These are phyloP conservation scores for Marchantia polymorpha DNA, from an alignment of 225 moss, liverwort and hornwort genomes.

Conservation along the genomic window DNA sequence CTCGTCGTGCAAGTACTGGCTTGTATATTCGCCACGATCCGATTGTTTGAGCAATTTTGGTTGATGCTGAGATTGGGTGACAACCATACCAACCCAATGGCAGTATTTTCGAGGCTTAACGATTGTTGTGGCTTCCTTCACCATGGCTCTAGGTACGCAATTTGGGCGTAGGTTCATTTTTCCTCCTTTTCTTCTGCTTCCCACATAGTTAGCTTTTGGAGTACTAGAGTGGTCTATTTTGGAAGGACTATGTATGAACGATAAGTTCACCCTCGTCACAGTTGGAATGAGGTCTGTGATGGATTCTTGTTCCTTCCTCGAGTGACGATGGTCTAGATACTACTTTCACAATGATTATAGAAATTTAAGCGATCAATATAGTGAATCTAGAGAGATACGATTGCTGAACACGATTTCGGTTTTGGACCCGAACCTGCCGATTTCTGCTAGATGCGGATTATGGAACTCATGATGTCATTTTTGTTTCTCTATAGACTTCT, in stretches of 20 bases:
- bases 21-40: slow-evolving; percentile 68
- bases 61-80: slow-evolving; percentile 77
- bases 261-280: no score
- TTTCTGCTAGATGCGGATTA: neutral
- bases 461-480: neutral
- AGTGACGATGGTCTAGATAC: no score
- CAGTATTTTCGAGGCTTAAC: slow-evolving; percentile 64
- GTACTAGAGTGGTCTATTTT: neutral
- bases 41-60: slow-evolving; percentile 77
- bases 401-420: neutral
- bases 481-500: slow-evolving; percentile 55
- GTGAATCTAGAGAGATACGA: no score
- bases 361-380: no score
- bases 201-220: neutral
- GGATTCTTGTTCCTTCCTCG: no score
- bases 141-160: slow-evolving; percentile 80
- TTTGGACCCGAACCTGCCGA: neutral
- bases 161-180: neutral
- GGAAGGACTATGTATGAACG: neutral
- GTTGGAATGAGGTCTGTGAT: no score
- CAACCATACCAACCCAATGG: slow-evolving; percentile 59
- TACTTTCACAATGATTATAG: no score
- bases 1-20: slow-evolving; percentile 79
- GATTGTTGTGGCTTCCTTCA: slow-evolving; percentile 97
- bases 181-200: neutral